Evolutionary conservation across 345 rosid genomes (phyloP).

Genomic region (Salix caprea): DNA sequence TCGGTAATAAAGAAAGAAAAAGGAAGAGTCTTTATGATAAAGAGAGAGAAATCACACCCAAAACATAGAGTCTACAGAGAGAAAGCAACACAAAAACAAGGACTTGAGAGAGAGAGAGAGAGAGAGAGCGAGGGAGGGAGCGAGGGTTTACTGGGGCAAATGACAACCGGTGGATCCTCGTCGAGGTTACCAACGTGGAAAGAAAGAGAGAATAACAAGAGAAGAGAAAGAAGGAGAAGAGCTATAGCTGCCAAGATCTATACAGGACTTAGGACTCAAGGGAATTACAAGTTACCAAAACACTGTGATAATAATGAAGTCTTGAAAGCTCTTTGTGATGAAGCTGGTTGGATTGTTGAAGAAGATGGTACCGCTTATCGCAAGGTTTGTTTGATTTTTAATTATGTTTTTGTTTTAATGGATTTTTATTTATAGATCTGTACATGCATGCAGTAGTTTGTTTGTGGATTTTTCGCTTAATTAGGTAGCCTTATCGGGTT

Average conservation of each 20-base stretch:
- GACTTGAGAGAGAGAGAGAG: neutral
- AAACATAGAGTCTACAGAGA: neutral
- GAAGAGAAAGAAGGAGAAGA: slow-evolving; percentile 33
- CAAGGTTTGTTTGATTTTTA: slow-evolving; percentile 15
- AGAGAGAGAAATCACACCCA: neutral
- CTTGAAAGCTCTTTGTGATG: slow-evolving; percentile 31
- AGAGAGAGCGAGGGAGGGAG: neutral
- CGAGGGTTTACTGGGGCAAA: slow-evolving; percentile 9
- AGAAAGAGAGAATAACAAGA: slow-evolving; percentile 33
- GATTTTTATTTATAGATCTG: slow-evolving; percentile 9
- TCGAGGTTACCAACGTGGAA: slow-evolving; percentile 31
- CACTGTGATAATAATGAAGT: slow-evolving; percentile 37
- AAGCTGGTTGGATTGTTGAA: slow-evolving; percentile 36
- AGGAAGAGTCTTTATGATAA: slow-evolving; percentile 18
- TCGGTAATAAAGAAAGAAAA: slow-evolving; percentile 16
- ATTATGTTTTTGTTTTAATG: neutral
- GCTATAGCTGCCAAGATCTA: slow-evolving; percentile 36
- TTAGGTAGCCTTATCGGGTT: neutral
- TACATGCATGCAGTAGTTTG: neutral
- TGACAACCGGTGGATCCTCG: slow-evolving; percentile 32
- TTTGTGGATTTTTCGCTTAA: neutral
- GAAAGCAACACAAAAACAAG: neutral
- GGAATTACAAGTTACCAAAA: slow-evolving; percentile 28
- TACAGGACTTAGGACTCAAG: slow-evolving; percentile 31
- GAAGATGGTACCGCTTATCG: slow-evolving; percentile 36